Percentiles rank a stretch among this genome's conserved stretches.
Conservation (phyloP, 2,329 filamentous ascomycete species). For the Calonectria pseudoreteaudii region DNA sequence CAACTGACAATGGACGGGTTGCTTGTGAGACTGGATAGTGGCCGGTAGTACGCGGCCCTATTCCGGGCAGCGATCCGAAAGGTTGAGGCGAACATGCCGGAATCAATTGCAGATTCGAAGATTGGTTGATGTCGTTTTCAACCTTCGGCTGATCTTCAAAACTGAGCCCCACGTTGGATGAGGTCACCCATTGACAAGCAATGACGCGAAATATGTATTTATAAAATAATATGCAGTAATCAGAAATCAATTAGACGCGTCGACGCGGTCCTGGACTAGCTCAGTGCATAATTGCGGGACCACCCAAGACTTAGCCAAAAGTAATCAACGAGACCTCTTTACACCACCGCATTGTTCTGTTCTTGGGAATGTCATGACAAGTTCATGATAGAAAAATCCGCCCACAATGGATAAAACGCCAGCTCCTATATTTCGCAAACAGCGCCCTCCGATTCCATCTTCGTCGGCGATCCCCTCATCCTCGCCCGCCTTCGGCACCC, state of each 20-base stretch:
- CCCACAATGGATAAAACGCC: conserved; percentile 53
- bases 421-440: conserved; percentile 52
- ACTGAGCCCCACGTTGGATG: conserved; percentile 38
- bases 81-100: conserved; percentile 42
- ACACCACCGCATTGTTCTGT: neutral
- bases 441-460: conserved; percentile 47
- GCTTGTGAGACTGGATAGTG: conserved; percentile 59
- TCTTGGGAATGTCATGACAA: conserved; percentile 32
- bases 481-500: conserved; percentile 90
- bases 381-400: conserved; percentile 6
- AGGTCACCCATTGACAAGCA: conserved; percentile 42
- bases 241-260: conserved; percentile 54
- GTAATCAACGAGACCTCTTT: conserved; percentile 13
- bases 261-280: conserved; percentile 45
- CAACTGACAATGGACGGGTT: conserved; percentile 67
- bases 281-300: conserved; percentile 19
- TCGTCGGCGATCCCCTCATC: conserved; percentile 83
- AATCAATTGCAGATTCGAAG: conserved; percentile 16
- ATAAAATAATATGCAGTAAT: conserved; percentile 43
- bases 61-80: conserved; percentile 40
- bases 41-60: conserved; percentile 41
- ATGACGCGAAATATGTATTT: conserved; percentile 35
- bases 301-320: conserved; percentile 10
- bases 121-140: conserved; percentile 5
- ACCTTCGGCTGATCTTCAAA: conserved; percentile 22